Conservation (phyloP, 768 basidiomycete genomes). For the Phanerodontia chrysosporium region DNA sequence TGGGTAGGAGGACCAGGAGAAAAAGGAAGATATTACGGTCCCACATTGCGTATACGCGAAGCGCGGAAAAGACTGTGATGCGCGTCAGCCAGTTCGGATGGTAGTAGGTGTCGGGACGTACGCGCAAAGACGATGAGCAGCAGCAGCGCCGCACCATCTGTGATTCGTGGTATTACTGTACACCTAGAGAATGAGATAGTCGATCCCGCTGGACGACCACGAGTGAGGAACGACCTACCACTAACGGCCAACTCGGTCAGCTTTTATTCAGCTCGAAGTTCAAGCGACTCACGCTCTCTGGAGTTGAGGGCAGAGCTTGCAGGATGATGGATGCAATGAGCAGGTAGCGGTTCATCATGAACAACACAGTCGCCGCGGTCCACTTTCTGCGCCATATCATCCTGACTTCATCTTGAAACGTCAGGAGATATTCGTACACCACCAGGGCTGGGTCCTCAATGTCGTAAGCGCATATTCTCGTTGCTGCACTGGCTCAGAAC, state of each 20-base stretch:
- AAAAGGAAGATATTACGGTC: neutral
- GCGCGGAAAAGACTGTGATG: slow-evolving; percentile 1
- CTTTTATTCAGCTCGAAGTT: neutral
- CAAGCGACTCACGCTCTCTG: neutral
- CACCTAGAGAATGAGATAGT: neutral
- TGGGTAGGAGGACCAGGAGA: neutral
- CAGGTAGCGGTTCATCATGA: neutral
- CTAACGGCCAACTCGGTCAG: neutral
- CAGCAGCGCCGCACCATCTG: neutral
- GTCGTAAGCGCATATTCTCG: neutral
- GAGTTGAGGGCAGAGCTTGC: neutral
- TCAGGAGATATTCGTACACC: slow-evolving; percentile 6
- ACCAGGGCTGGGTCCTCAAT: neutral
- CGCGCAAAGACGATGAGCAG: neutral
- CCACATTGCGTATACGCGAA: slow-evolving; percentile 3
- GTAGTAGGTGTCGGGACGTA: neutral
- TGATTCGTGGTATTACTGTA: neutral
- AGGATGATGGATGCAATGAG: neutral
- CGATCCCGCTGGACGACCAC: neutral
- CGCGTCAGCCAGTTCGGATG: neutral
- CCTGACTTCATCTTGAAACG: neutral
- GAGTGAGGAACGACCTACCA: neutral
- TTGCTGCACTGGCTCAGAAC: neutral
- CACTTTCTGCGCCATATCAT: neutral
- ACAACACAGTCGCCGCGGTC: neutral